Conservation (phyloP, 2,329 filamentous ascomycete species). For the Aspergillus vadensis region DNA sequence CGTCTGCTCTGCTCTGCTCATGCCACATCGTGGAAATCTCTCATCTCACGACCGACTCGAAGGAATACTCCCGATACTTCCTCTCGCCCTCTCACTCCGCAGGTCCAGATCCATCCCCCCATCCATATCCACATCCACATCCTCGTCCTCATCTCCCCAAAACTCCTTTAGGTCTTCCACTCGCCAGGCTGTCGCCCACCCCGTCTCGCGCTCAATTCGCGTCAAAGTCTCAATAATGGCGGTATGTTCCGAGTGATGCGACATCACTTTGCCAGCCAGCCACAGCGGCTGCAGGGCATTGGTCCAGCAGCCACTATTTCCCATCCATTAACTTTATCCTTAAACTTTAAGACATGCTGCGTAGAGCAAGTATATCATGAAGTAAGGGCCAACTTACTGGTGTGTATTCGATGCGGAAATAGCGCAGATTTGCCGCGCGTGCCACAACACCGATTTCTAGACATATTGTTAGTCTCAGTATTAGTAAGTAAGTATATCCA, state of each 20-base stretch:
- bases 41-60: neutral
- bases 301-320: conserved; percentile 44
- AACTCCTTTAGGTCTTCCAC: conserved; percentile 55
- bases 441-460: conserved; percentile 49
- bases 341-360: neutral
- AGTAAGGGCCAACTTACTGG: conserved; percentile 29
- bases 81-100: neutral
- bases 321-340: neutral
- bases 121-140: conserved; percentile 10
- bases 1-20: too few relatives aligned
- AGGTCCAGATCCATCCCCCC: conserved; percentile 5
- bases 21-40: neutral
- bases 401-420: conserved; percentile 50
- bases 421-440: conserved; percentile 50
- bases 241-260: conserved; percentile 46
- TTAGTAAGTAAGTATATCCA: too few relatives aligned
- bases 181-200: conserved; percentile 58
- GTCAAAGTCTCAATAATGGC: conserved; percentile 53
- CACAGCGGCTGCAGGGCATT: conserved; percentile 52
- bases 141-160: conserved; percentile 49
- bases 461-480: too few relatives aligned
- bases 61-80: neutral
- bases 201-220: conserved; percentile 55
- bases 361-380: too few relatives aligned
- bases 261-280: conserved; percentile 52